Evolutionary conservation across 306 rosid species (phyloP), one percentile per base, ranked within the genome.

Genomic region (Spatholobus suberectus): DNA sequence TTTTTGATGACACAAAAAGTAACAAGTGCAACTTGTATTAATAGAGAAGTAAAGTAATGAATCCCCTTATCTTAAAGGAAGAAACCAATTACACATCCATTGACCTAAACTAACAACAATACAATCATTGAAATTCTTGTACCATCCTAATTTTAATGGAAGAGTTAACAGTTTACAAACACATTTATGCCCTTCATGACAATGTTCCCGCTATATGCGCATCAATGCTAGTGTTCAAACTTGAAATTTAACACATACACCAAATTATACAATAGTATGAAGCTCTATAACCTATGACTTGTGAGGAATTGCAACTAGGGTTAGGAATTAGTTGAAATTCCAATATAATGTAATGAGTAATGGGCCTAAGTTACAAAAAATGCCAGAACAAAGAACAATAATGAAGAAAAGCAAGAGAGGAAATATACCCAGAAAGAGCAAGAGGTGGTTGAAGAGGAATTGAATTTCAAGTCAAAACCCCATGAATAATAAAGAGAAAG

Each of bases 361-460:
- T 21, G 10, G 20, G 20, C 10, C 54, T 12, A 73, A 43, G 29
- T 37, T 44, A 58, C 12, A 24, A 14, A 70, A 85, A 46, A 13
- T 12, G 32, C 32, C 12, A 46, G 49, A 74, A 47, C 13, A 67
- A 74, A n/a, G 49, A 84, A 70, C n/a, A 44, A 32, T 17, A 55
- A 47, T 23, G 1, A 70, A 21, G 12, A 20, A 9, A 23, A 62
- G 46, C 21, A 41, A 15, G 46, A 73, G 5, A 21, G 27, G 9
- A 20, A 47, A 29, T 4, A 72, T 20, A 24, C 55, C 47, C 73
- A 52, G 73, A 38, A 59, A 59, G 82, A 46, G 59, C 15, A 57
- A 75, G 34, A 85, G 79, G 62, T 81, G 76, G 15, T 9, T 59
- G 82, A 76, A 70, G 75, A 41, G 23, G 63, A 75, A 57, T 34